These are phyloP conservation scores for Hortaea werneckii DNA, from an alignment of 2,329 filamentous ascomycete species.

Conservation along the genomic window DNA sequence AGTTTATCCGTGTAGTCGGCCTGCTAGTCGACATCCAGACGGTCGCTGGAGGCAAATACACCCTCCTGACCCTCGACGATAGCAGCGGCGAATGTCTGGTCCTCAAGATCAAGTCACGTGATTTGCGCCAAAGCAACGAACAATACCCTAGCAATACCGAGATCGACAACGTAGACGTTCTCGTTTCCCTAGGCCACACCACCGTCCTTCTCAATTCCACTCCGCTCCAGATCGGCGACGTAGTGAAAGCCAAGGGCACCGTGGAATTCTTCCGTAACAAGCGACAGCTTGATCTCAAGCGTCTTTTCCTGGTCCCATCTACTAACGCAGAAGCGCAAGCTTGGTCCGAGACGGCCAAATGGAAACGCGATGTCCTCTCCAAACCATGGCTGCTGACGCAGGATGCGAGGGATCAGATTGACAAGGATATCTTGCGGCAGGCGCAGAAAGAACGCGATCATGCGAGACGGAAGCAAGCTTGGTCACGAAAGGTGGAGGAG, in stretches of 20 bases:
- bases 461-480: conserved; percentile 23
- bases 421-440: conserved; percentile 25
- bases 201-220: conserved; percentile 32
- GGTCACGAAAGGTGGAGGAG: conserved; percentile 26
- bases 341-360: conserved; percentile 42
- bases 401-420: conserved; percentile 35
- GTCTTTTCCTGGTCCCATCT: conserved; percentile 38
- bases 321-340: conserved; percentile 47
- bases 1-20: conserved; percentile 37
- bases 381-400: conserved; percentile 43
- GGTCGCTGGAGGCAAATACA: conserved; percentile 29
- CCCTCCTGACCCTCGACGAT: conserved; percentile 49
- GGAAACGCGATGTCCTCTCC: conserved; percentile 40
- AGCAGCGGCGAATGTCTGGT: conserved; percentile 50
- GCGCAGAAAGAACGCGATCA: conserved; percentile 25
- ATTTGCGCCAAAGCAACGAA: conserved; percentile 18
- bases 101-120: conserved; percentile 38
- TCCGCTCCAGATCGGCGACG: conserved; percentile 35
- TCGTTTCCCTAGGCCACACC: conserved; percentile 29
- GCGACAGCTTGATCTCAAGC: conserved; percentile 46
- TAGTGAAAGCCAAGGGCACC: conserved; percentile 49
- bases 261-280: conserved; percentile 40
- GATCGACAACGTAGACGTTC: conserved; percentile 30
- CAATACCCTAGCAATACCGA: conserved; percentile 26
- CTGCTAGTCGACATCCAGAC: conserved; percentile 33